A percentile compares a stretch with the other conserved stretches of the same genome.
phyloP scores from a whole-genome alignment of 768 basidiomycete genomes.

The Collybiopsis luxurians region DNA sequence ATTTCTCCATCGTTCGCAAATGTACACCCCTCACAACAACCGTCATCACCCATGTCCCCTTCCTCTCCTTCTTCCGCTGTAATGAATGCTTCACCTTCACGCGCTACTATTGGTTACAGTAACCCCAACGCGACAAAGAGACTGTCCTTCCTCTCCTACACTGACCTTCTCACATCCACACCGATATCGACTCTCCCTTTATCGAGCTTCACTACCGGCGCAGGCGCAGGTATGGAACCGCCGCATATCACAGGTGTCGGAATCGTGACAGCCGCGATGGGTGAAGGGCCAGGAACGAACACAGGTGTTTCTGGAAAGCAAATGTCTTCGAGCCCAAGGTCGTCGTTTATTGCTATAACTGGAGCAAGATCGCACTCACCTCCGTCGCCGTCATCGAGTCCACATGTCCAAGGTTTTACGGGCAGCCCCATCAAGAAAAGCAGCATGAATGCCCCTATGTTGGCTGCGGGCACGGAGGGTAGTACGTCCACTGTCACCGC shows the following conservation, averaged over 20 bases:
- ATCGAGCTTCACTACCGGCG: conserved; percentile 66
- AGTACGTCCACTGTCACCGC: conserved; percentile 21
- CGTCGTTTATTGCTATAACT: no score
- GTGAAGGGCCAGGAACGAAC: background rate
- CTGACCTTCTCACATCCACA: conserved; percentile 77
- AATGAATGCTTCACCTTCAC: conserved; percentile 22
- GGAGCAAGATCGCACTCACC: background rate
- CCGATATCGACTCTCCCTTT: conserved; percentile 73
- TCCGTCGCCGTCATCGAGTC: background rate
- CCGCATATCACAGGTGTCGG: conserved; percentile 71
- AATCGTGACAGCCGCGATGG: conserved; percentile 22
- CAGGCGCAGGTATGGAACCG: conserved; percentile 54
- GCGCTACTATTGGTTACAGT: conserved; percentile 30
- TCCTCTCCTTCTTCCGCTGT: background rate
- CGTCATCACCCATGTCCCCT: background rate
- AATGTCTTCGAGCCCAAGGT: no score
- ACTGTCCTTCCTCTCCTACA: conserved; percentile 87
- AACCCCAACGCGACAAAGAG: conserved; percentile 61
- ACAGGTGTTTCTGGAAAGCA: background rate
- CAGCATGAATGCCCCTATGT: background rate
- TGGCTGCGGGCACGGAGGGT: conserved; percentile 7
- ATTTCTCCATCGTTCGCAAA: conserved; percentile 16
- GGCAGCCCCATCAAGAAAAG: background rate
- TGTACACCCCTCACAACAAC: background rate
- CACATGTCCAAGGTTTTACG: no score